phyloP scores from a whole-genome alignment of 768 basidiomycete genomes.

The Mrakia blollopis region DNA sequence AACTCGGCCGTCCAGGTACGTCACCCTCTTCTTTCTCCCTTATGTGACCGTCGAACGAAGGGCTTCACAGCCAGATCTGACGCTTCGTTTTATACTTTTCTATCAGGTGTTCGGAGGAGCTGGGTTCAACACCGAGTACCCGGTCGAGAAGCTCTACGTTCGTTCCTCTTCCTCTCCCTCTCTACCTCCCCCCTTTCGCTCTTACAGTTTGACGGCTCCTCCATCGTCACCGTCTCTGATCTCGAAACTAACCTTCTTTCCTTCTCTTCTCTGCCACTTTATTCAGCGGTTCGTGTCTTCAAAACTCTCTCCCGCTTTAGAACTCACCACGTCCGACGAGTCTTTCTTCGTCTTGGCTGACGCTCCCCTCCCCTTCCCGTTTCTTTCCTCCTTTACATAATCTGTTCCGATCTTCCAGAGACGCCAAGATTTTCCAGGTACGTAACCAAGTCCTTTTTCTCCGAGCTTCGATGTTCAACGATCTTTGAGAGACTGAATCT shows the following conservation, averaged over 20 bases:
- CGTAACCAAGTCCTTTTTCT: constrained; percentile 1
- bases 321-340: too few species aligned
- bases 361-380: not conserved
- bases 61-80: too few species aligned
- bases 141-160: constrained; percentile 45
- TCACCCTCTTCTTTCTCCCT: not conserved
- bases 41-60: not conserved
- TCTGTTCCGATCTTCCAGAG: constrained; percentile 26
- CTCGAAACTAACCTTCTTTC: too few species aligned
- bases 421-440: constrained; percentile 46
- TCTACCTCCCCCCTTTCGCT: not conserved
- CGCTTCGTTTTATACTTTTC: not conserved
- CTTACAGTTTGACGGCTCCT: too few species aligned
- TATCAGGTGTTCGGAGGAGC: constrained; percentile 40
- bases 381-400: not conserved
- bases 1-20: constrained; percentile 44
- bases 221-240: too few species aligned
- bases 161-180: constrained; percentile 18
- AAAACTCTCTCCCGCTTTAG: too few species aligned
- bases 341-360: not conserved
- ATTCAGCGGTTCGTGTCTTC: too few species aligned
- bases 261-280: too few species aligned
- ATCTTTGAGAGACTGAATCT: not conserved
- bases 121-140: constrained; percentile 46
- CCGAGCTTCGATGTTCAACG: constrained; percentile 19